These are phyloP conservation scores for Claviceps humidiphila DNA, from an alignment of 2,329 filamentous ascomycete species.

Conservation along the genomic window DNA sequence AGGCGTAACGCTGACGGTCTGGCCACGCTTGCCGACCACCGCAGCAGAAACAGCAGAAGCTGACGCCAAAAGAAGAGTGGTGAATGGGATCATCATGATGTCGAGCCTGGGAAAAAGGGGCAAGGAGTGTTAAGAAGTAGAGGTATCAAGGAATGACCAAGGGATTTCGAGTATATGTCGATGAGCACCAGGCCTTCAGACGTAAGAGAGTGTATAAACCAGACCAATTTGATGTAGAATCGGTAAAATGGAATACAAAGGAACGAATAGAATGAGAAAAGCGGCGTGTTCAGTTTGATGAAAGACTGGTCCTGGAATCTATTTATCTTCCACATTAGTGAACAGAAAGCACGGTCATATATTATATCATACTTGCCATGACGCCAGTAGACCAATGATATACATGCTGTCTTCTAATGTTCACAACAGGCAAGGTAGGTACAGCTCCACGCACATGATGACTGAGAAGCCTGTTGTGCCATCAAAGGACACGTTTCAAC, in stretches of 20 bases:
- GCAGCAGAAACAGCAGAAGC: slow-evolving; percentile 17
- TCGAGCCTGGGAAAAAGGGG: neutral
- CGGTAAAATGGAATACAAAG: neutral
- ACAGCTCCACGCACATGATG: neutral
- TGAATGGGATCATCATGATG: slow-evolving; percentile 17
- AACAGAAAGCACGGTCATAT: neutral
- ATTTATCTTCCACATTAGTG: neutral
- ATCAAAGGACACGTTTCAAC: neutral
- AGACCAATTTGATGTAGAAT: neutral
- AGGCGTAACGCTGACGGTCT: slow-evolving; percentile 28
- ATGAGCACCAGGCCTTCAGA: neutral
- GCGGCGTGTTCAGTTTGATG: neutral
- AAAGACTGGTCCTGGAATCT: neutral
- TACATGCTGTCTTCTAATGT: neutral
- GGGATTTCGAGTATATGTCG: neutral
- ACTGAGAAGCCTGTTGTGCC: neutral
- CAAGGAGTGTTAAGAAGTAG: neutral
- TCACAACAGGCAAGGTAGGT: neutral
- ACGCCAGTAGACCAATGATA: neutral
- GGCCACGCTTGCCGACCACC: slow-evolving; percentile 12
- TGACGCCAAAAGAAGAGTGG: slow-evolving; percentile 18
- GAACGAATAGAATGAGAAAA: neutral
- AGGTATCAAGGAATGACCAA: neutral
- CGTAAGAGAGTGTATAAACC: neutral
- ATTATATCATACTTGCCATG: neutral